Evolutionary conservation across 2,329 filamentous ascomycete genomes (phyloP).

Genomic region (Dactylonectria macrodidyma): DNA sequence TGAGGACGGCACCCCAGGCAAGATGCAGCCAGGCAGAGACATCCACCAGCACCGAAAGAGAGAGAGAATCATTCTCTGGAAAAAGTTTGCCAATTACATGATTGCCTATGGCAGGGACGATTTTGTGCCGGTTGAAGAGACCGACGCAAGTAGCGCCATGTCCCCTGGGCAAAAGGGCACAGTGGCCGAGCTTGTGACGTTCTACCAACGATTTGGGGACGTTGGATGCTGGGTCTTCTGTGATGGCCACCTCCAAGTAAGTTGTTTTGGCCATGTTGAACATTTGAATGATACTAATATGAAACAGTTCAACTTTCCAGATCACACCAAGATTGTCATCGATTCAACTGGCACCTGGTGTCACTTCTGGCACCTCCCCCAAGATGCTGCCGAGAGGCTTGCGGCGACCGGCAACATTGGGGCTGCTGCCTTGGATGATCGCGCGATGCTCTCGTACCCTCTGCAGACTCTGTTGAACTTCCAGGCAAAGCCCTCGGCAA

Average conservation of each 20-base stretch:
- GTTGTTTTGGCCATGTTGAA: conserved; percentile 12
- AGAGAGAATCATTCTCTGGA: conserved; percentile 78
- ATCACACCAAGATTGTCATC: conserved; percentile 88
- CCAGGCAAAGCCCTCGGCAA: conserved; percentile 60
- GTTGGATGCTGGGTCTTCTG: conserved; percentile 87
- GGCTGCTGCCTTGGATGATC: conserved; percentile 78
- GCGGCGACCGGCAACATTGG: conserved; percentile 76
- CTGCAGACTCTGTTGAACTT: conserved; percentile 83
- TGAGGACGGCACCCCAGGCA: conserved; percentile 72
- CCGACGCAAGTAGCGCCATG: conserved; percentile 57
- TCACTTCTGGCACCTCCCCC: conserved; percentile 82
- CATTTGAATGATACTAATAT: conserved; percentile 40
- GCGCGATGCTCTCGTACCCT: conserved; percentile 80
- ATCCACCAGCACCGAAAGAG: conserved; percentile 77
- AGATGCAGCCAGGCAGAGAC: conserved; percentile 74
- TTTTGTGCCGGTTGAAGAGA: conserved; percentile 64
- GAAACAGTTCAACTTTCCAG: conserved; percentile 86
- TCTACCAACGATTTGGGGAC: conserved; percentile 86
- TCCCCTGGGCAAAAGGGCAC: conserved; percentile 55
- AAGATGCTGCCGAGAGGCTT: conserved; percentile 78
- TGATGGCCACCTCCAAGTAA: conserved; percentile 83
- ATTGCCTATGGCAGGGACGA: conserved; percentile 82
- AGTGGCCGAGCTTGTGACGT: conserved; percentile 76
- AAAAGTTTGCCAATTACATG: conserved; percentile 84
- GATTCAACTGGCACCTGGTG: conserved; percentile 82